phyloP scores from a whole-genome alignment of 306 rosid species.

The Quercus mongolica region DNA sequence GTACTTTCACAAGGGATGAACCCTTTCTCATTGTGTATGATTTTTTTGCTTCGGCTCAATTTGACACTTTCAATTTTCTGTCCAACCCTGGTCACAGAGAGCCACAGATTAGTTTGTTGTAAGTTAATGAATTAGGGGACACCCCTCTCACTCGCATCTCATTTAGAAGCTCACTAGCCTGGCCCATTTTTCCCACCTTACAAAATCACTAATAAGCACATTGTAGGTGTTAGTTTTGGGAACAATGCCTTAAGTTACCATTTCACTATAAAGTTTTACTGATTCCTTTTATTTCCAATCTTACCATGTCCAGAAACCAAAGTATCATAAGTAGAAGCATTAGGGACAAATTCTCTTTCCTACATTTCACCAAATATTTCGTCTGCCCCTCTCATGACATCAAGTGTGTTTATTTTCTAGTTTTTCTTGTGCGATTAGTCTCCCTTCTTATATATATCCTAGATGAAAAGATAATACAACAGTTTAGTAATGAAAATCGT shows the following conservation, averaged over 20 bases:
- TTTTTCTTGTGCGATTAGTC: too few species aligned
- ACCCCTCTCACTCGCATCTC: slow-evolving; percentile 76
- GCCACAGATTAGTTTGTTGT: slow-evolving; percentile 71
- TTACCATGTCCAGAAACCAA: slow-evolving; percentile 75
- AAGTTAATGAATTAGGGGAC: slow-evolving; percentile 74
- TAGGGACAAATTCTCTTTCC: slow-evolving; percentile 57
- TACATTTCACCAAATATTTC: slow-evolving; percentile 58
- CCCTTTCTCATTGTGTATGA: slow-evolving; percentile 50
- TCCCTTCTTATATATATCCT: too few species aligned
- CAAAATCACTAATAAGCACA: slow-evolving; percentile 75
- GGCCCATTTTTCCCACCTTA: slow-evolving; percentile 73
- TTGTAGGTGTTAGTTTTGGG: slow-evolving; percentile 75
- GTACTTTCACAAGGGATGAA: slow-evolving; percentile 66
- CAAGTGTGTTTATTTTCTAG: too few species aligned
- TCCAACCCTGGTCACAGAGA: slow-evolving; percentile 61
- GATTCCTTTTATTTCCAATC: slow-evolving; percentile 64
- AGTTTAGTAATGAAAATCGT: too few species aligned
- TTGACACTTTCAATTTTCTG: slow-evolving; percentile 41
- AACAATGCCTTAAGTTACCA: slow-evolving; percentile 71
- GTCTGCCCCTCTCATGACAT: slow-evolving; percentile 51
- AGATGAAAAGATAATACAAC: too few species aligned
- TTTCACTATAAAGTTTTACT: slow-evolving; percentile 69
- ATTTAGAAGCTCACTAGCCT: slow-evolving; percentile 84
- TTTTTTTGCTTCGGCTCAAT: slow-evolving; percentile 63
- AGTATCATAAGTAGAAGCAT: slow-evolving; percentile 70